Evolutionary conservation across 192 early-diverging fungal species (phyloP), one percentile per base, ranked within the genome.

Genomic region (Thoreauomyces humboldtii): DNA sequence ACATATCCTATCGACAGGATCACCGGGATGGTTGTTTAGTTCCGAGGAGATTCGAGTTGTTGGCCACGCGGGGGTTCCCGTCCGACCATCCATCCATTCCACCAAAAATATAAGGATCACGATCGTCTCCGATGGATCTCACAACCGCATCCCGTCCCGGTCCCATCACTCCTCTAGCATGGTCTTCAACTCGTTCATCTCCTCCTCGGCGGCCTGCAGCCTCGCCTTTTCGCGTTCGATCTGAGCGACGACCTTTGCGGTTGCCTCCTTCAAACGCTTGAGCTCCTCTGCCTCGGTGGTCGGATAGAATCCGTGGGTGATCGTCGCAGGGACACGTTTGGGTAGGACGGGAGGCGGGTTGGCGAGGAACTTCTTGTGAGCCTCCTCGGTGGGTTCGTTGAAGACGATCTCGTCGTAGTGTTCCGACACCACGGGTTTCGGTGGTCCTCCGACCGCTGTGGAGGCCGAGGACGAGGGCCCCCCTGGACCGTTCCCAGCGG

Each of bases 361-460:
- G 29, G 76, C 80, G 47, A 77, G 69, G 57, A 92, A 67, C 22
- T 75, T 67, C 37, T 82, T 77, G 73, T 85, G 82, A 58, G 91
- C 83, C 36, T 83, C 84, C 38, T 92, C 90, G 7, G 81, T 86
- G 11, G 92, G 92, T 61, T 94, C 92, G 65, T 89, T 91, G 63
- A 93, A 90, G 2, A 92, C 89, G 36, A 95, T 63, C 69, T 93
- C 93, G 44, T 95, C 92, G 62, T 92, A 93, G 34, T 80, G 65
- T 55, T 91, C 89, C 36, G 86, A 85, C 12, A 84, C 71, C 3
- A 95, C 89, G 6, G 87, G 80, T 52, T 86, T 87, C n/a, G n/a
- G n/a, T n/a, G n/a, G n/a, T 34, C 81, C 78, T 31, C 82, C 77
- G 28, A 78, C 82, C 60, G 36, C 74, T 72, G 47, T 81, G 75